phyloP scores from a whole-genome alignment of 2,329 filamentous ascomycete species.

The Lachnellula hyalina region DNA sequence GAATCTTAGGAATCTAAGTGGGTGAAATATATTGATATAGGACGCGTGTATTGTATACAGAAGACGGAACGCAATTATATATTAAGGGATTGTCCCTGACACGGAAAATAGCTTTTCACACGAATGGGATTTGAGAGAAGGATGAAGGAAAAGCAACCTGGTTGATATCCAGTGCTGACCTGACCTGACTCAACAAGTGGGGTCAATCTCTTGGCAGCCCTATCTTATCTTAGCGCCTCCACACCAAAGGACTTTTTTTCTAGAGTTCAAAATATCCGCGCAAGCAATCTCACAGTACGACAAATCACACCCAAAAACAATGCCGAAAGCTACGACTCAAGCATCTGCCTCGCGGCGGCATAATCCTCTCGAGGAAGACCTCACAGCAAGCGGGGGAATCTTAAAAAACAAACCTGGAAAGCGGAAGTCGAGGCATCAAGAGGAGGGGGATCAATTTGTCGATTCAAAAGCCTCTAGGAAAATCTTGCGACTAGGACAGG shows the following conservation, averaged over 20 bases:
- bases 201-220: not conserved
- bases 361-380: constrained; percentile 86
- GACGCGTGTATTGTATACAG: too few relatives aligned
- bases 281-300: not conserved
- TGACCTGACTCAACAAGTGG: not conserved
- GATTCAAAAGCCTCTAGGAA: constrained; percentile 84
- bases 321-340: constrained; percentile 73
- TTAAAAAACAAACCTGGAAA: constrained; percentile 71
- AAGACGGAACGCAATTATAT: too few relatives aligned
- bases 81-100: too few relatives aligned
- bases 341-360: constrained; percentile 61
- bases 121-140: too few relatives aligned
- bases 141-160: not conserved
- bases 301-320: constrained; percentile 33
- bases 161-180: not conserved
- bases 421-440: constrained; percentile 55
- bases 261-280: not conserved
- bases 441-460: constrained; percentile 65
- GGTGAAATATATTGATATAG: too few relatives aligned
- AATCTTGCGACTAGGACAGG: constrained; percentile 84
- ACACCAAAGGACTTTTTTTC: constrained; percentile 10
- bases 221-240: constrained; percentile 7
- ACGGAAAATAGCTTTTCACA: too few relatives aligned
- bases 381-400: constrained; percentile 60
- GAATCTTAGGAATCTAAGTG: not conserved